Evolutionary conservation across 2,329 filamentous ascomycete species (phyloP).

Genomic region (Blastomyces percursus): DNA sequence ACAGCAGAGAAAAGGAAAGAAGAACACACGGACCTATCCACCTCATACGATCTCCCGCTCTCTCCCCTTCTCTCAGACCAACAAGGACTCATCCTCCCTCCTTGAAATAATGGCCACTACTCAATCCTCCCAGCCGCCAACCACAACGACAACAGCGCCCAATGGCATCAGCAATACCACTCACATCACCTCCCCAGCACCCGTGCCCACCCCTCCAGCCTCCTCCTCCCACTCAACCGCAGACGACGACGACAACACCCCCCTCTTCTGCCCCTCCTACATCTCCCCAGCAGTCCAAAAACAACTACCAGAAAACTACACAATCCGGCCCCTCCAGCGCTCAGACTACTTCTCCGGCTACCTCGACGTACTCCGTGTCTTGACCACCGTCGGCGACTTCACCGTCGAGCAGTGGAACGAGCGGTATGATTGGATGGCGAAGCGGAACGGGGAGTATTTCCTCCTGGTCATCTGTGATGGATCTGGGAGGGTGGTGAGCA

Average conservation of each 20-base stretch:
- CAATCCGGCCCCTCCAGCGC: conserved; percentile 65
- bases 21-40: background rate
- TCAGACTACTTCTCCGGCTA: conserved; percentile 73
- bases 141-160: background rate
- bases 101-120: background rate
- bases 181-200: background rate
- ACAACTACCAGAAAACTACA: conserved; percentile 69
- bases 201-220: background rate
- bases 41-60: background rate
- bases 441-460: conserved; percentile 68
- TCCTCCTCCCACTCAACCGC: background rate
- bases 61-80: background rate
- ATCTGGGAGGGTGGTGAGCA: conserved; percentile 65
- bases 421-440: conserved; percentile 71
- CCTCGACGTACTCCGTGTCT: conserved; percentile 78
- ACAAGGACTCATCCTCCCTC: background rate
- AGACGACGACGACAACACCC: conserved; percentile 39
- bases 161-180: background rate
- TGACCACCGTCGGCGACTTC: conserved; percentile 89
- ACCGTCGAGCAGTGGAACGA: conserved; percentile 61
- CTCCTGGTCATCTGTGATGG: conserved; percentile 74
- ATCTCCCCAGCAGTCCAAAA: conserved; percentile 65
- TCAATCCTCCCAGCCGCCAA: background rate
- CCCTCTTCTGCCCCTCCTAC: conserved; percentile 66
- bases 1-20: background rate